These are phyloP conservation scores for Ganoderma multipileum DNA, from an alignment of 1,284 basidiomycete species.

Conservation along the genomic window DNA sequence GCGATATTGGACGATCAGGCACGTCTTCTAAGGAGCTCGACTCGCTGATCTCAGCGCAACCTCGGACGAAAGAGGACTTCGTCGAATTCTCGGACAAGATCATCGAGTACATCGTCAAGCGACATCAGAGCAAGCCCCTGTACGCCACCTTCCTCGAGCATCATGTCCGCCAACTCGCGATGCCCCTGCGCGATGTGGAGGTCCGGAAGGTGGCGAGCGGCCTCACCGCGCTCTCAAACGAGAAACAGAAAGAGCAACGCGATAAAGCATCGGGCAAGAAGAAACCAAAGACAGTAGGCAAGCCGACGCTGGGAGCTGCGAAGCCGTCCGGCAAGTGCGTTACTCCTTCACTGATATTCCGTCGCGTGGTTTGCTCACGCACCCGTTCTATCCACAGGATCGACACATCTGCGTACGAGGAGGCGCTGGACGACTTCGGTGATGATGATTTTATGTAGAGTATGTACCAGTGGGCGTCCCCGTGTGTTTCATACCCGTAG, in stretches of 20 bases:
- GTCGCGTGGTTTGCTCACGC: background rate
- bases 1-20: conserved; percentile 44
- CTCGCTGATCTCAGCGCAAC: conserved; percentile 73
- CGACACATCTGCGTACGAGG: conserved; percentile 84
- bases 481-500: conserved; percentile 19
- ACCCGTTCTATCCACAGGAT: conserved; percentile 49
- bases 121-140: conserved; percentile 81
- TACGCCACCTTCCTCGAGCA: conserved; percentile 86
- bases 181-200: conserved; percentile 85
- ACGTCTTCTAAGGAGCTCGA: conserved; percentile 75
- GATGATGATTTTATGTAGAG: conserved; percentile 80
- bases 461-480: conserved; percentile 14
- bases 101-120: conserved; percentile 75
- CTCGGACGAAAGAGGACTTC: conserved; percentile 89
- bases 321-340: conserved; percentile 71
- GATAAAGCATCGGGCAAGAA: conserved; percentile 91
- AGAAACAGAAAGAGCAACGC: conserved; percentile 90
- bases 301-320: conserved; percentile 76
- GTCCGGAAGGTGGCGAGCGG: conserved; percentile 85
- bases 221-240: conserved; percentile 87
- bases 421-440: conserved; percentile 86
- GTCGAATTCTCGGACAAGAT: conserved; percentile 73
- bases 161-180: conserved; percentile 76
- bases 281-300: conserved; percentile 77
- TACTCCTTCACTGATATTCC: background rate